Evolutionary conservation across 306 rosid genomes (phyloP), one percentile per base, ranked within the genome.

Genomic region (Trifolium subterraneum): DNA sequence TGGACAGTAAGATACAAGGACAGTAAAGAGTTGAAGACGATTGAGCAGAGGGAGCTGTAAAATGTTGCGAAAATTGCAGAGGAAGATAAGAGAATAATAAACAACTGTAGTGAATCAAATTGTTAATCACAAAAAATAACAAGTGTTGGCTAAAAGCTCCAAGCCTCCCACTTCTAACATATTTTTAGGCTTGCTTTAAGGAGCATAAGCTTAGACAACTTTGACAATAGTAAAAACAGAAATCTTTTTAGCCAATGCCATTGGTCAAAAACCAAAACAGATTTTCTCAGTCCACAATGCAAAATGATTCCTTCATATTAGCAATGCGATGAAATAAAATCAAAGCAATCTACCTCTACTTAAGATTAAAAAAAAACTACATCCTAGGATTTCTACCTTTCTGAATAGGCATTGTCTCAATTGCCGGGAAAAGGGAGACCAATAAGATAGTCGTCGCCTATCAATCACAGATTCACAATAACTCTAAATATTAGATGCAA

Each of bases 251-350:
- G 55, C 20, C 22, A 48, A 48, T 50, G 18, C 19, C 33, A 48
- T 44, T 7, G 23, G 15, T n/a, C 23, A 70, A 78, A 60, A 78
- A 48, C 20, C 35, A 69, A 41, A 68, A 29, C 44, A 70, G 35
- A 22, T 33, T 22, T 50, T 22, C 47, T 52, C 45, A 33, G 13
- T 9, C 41, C 23, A 39, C 19, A 47, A 14, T 25, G 20, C 55
- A 51, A 39, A 47, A 45, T 12, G 52, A 45, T 54, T 25, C 35
- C 56, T 35, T 11, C 1, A 68, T 25, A 36, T 7, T 48, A n/a
- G n/a, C n/a, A n/a, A n/a, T n/a, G n/a, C n/a, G 41, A 8, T 9
- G 72, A 8, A 31, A 36, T 39, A 56, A 3, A 14, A 58, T 33
- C 10, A 58, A 44, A 6, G 56, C n/a, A 15, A 3, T 29, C 27